Conservation (phyloP, 495 filamentous ascomycete species). For the Cladorrhinum samala region DNA sequence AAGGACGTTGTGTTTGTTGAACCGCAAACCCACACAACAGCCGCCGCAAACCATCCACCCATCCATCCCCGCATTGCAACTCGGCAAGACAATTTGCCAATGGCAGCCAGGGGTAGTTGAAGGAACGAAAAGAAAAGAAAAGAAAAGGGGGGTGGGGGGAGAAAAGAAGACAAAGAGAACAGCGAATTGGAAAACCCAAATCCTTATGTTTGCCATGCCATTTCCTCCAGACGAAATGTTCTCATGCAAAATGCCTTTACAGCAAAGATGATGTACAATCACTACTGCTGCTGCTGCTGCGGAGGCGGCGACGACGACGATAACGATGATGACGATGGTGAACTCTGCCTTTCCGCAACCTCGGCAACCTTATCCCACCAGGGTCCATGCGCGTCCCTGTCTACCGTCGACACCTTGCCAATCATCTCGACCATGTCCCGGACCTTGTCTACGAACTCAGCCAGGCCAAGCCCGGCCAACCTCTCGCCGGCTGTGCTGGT, state of each 20-base stretch:
- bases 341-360: constrained; percentile 32
- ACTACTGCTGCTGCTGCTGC: too few relatives aligned
- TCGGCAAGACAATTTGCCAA: background rate
- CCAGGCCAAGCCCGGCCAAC: constrained; percentile 70
- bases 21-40: background rate
- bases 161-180: background rate
- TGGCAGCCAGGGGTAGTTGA: background rate
- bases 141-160: background rate
- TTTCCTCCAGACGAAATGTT: too few relatives aligned
- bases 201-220: too few relatives aligned
- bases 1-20: background rate
- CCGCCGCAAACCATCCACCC: too few relatives aligned
- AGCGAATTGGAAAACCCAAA: background rate
- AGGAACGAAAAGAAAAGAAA: background rate
- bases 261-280: too few relatives aligned
- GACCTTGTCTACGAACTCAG: constrained; percentile 85
- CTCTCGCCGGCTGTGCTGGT: constrained; percentile 78
- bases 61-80: background rate
- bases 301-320: too few relatives aligned
- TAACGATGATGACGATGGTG: background rate
- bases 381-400: constrained; percentile 67
- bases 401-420: constrained; percentile 66
- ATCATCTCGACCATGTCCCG: constrained; percentile 75
- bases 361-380: constrained; percentile 72
- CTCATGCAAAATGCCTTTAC: too few relatives aligned